Evolutionary conservation across 1,284 basidiomycete genomes (phyloP), one percentile per base, ranked within the genome.

Genomic region (Prillingera fragicola): DNA sequence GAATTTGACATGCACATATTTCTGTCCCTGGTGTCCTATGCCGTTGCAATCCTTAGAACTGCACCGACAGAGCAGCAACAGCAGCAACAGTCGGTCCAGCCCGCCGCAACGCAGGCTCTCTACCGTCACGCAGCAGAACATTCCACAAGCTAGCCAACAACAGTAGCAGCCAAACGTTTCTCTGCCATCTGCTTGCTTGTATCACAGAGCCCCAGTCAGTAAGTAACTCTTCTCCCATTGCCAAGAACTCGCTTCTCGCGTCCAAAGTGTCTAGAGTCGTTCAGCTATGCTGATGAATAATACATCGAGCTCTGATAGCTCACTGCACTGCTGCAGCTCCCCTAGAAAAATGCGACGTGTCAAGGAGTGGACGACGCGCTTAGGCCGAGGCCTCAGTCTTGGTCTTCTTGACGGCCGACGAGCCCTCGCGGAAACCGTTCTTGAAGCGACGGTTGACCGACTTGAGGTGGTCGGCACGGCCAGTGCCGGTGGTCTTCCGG

Each of bases 401-500:
- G 63, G 61, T 57, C 71, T 75, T 76, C 69, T 74, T 73, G 63
- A 68, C 66, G 44, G 75, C 75, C 34, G 65, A 50, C 43, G 83
- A 85, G 72, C 89, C 88, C 77, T 91, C 88, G 70, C 87, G 86
- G 70, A 60, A 70, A 50, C 92, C 94, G 73, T 97, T 97, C 86
- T 97, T 97, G 84, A 94, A 94, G 63, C 87, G 81, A 69, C 87
- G 82, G 59, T 84, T 82, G 41, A 95, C 91, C 47, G 78, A 73
- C 81, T 92, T 95, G 75, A 98, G 81, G 82, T 92, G 83, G 59
- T 80, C 78, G 91, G 96, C 95, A 68, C 94, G 82, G 59, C 94
- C 94, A 62, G 94, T 92, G 61, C 94, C 94, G 57, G 69, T 91
- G 45, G 91, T 95, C 83, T 95, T 94, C 83, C 94, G 85, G 77